phyloP scores from a whole-genome alignment of 2,329 filamentous ascomycete genomes.

The Chaetomiaceae sp. region DNA sequence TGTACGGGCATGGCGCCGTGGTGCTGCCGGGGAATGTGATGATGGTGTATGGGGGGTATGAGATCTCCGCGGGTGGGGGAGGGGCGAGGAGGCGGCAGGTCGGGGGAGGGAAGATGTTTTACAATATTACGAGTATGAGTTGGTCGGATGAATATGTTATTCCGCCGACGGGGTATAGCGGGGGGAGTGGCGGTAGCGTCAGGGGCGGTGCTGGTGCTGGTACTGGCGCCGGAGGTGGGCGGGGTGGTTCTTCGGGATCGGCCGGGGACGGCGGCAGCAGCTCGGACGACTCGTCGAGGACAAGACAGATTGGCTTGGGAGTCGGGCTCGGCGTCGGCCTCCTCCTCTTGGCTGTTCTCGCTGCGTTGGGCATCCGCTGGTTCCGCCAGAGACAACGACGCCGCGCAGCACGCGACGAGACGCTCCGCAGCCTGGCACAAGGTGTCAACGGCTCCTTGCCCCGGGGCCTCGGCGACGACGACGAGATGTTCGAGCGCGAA shows the following conservation, averaged over 20 bases:
- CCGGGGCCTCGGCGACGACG: slow-evolving; percentile 31
- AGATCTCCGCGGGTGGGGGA: slow-evolving; percentile 37
- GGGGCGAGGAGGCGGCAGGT: slow-evolving; percentile 34
- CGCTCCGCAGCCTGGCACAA: slow-evolving; percentile 47
- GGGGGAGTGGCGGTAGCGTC: slow-evolving; percentile 4
- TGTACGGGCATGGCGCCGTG: slow-evolving; percentile 61
- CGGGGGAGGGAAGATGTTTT: slow-evolving; percentile 38
- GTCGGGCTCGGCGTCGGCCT: slow-evolving; percentile 62
- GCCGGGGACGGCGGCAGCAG: neutral
- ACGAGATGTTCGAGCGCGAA: slow-evolving; percentile 45
- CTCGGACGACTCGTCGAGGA: slow-evolving; percentile 16
- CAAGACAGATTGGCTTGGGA: slow-evolving; percentile 55
- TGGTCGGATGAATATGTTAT: slow-evolving; percentile 52
- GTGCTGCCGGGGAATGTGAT: slow-evolving; percentile 63
- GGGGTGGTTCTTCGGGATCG: neutral
- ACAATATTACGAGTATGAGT: slow-evolving; percentile 54
- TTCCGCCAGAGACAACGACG: slow-evolving; percentile 43
- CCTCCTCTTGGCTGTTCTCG: slow-evolving; percentile 42
- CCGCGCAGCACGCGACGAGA: slow-evolving; percentile 38
- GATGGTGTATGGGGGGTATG: slow-evolving; percentile 62
- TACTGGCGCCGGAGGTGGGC: too few species aligned
- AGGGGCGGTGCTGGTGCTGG: neutral
- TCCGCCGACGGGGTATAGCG: slow-evolving; percentile 29
- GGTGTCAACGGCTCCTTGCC: slow-evolving; percentile 36
- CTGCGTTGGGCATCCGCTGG: slow-evolving; percentile 37